Evolutionary conservation across 208 protist genomes (phyloP).

Genomic region (Leishmania turanica): DNA sequence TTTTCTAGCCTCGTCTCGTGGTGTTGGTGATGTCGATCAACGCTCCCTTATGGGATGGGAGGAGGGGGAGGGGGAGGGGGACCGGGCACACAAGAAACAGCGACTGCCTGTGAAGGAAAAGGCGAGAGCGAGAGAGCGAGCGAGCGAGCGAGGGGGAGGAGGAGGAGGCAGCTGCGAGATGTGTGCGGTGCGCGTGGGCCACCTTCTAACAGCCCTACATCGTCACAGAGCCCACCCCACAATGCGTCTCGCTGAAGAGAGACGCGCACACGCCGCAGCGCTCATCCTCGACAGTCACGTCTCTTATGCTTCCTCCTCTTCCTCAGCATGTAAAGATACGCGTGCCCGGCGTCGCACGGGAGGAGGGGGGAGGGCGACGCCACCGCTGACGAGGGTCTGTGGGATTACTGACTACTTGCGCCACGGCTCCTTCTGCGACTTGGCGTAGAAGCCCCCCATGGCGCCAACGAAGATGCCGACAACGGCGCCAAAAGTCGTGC

Average conservation of each 20-base stretch:
- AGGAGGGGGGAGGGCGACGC: no score
- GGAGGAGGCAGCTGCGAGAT: neutral
- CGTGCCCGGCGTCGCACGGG: neutral
- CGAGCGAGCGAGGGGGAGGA: neutral
- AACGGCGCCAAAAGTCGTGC: constrained; percentile 81
- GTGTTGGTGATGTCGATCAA: neutral
- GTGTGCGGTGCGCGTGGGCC: neutral
- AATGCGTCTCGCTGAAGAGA: neutral
- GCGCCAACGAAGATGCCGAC: constrained; percentile 78
- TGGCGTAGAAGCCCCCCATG: constrained; percentile 88
- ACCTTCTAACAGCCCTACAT: neutral
- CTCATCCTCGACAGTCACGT: neutral
- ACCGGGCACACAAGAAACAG: neutral
- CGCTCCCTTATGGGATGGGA: neutral
- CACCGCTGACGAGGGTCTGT: neutral
- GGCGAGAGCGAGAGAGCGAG: neutral
- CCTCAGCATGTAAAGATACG: neutral
- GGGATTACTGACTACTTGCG: constrained; percentile 52
- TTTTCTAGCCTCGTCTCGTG: neutral
- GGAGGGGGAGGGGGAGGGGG: neutral
- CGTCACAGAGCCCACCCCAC: neutral
- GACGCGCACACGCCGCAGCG: neutral
- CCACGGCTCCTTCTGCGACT: constrained; percentile 90
- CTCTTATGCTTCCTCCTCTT: neutral
- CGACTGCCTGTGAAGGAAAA: neutral